Conservation (phyloP, 2,329 filamentous ascomycete species). For the Fusarium sp. region DNA sequence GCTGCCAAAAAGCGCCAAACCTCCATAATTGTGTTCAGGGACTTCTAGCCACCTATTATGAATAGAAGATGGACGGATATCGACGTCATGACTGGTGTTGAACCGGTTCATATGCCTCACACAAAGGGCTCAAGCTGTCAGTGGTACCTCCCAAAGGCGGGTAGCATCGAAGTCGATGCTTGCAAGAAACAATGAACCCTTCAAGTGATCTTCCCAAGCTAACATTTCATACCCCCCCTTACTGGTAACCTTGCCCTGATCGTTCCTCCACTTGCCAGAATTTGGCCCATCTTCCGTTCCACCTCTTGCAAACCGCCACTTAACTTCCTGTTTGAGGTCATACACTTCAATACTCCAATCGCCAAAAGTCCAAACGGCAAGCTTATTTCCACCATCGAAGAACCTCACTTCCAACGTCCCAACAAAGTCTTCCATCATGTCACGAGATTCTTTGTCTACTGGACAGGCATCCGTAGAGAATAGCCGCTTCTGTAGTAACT, state of each 20-base stretch:
- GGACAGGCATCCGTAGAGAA: constrained; percentile 5
- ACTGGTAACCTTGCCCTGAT: constrained; percentile 16
- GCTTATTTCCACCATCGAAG: constrained; percentile 13
- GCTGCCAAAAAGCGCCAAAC: background rate
- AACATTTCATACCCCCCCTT: constrained; percentile 1
- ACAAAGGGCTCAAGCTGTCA: background rate
- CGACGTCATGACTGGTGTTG: background rate
- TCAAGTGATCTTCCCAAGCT: constrained; percentile 6
- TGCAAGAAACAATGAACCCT: background rate
- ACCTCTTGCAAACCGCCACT: constrained; percentile 24
- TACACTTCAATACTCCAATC: constrained; percentile 22
- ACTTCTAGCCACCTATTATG: background rate
- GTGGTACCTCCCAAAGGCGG: constrained; percentile 24
- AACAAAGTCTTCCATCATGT: background rate
- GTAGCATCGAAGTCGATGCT: constrained; percentile 20
- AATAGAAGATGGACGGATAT: background rate
- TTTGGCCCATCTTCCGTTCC: constrained; percentile 11
- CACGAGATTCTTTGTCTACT: background rate
- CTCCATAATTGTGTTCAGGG: background rate
- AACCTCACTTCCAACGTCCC: constrained; percentile 6
- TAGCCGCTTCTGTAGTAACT: background rate
- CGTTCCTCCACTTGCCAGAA: constrained; percentile 11
- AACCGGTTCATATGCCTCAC: no score
- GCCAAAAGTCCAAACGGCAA: background rate
- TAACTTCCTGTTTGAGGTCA: constrained; percentile 1